These are phyloP conservation scores for Calonectria hongkongensis DNA, from an alignment of 2,329 filamentous ascomycete species.

Conservation along the genomic window DNA sequence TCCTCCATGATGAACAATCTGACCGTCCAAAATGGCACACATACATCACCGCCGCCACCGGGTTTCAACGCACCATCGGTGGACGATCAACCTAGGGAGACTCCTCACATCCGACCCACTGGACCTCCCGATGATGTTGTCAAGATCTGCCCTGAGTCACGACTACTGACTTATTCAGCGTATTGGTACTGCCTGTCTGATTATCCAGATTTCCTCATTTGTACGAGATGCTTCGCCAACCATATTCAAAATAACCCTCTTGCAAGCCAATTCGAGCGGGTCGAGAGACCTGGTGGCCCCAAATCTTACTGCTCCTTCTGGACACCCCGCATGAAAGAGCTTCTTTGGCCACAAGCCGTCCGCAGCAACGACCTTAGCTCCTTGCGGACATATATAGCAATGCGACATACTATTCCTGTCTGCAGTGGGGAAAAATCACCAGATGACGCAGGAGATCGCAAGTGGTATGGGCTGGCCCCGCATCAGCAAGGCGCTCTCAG, in stretches of 20 bases:
- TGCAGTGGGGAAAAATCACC: conserved; percentile 55
- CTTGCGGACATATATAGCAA: conserved; percentile 55
- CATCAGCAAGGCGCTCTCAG: conserved; percentile 55
- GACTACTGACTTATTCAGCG: conserved; percentile 52
- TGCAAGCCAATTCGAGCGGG: conserved; percentile 54
- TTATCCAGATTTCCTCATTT: conserved; percentile 59
- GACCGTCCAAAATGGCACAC: conserved; percentile 27
- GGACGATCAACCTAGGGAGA: conserved; percentile 36
- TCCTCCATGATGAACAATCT: conserved; percentile 46
- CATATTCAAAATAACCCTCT: conserved; percentile 59
- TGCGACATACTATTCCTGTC: conserved; percentile 49
- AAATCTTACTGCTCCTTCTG: conserved; percentile 57
- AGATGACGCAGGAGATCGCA: conserved; percentile 50
- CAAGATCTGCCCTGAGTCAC: conserved; percentile 54
- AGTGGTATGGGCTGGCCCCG: conserved; percentile 57
- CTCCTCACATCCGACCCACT: conserved; percentile 40
- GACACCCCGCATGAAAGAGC: conserved; percentile 57
- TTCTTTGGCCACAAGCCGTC: conserved; percentile 59
- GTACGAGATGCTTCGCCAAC: conserved; percentile 64
- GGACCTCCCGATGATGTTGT: conserved; percentile 52
- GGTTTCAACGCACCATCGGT: background rate
- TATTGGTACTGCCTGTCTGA: conserved; percentile 57
- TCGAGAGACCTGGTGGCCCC: conserved; percentile 52
- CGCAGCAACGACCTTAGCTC: conserved; percentile 50
- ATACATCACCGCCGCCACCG: background rate